Percentiles rank a stretch among this genome's conserved stretches.
These are phyloP conservation scores for Cryphonectria nitschkei DNA, from an alignment of 2,329 filamentous ascomycete genomes.

Conservation along the genomic window DNA sequence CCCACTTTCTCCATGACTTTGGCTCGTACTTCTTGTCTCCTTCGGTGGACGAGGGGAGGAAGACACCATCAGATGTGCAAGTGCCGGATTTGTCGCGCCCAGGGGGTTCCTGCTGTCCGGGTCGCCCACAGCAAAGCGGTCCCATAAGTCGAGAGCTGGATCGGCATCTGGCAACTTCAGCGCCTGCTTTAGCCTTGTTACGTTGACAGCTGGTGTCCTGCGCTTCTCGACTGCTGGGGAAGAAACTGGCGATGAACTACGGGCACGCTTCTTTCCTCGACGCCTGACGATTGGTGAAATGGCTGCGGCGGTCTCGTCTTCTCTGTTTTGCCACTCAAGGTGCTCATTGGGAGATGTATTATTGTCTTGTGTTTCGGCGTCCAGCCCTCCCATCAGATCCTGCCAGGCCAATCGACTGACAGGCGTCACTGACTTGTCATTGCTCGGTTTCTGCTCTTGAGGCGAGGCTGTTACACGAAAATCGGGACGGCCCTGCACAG, in stretches of 20 bases:
- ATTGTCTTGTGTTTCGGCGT: constrained; percentile 48
- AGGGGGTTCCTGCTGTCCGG: constrained; percentile 45
- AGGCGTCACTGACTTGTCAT: constrained; percentile 45
- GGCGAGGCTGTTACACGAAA: constrained; percentile 7
- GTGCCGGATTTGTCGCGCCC: constrained; percentile 57
- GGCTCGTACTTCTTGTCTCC: constrained; percentile 37
- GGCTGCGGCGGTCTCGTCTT: constrained; percentile 45
- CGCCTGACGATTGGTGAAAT: constrained; percentile 55
- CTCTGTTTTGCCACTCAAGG: constrained; percentile 62
- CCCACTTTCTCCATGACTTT: constrained; percentile 48
- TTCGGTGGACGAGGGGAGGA: constrained; percentile 68
- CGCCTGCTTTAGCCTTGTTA: constrained; percentile 60
- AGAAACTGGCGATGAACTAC: constrained; percentile 73
- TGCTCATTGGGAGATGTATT: constrained; percentile 63
- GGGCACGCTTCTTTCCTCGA: constrained; percentile 66
- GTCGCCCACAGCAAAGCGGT: constrained; percentile 66
- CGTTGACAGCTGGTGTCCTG: constrained; percentile 54
- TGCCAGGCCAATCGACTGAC: constrained; percentile 59
- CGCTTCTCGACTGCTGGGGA: constrained; percentile 61
- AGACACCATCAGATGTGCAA: constrained; percentile 70
- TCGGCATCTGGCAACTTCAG: constrained; percentile 71
- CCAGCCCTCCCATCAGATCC: constrained; percentile 56
- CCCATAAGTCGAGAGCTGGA: constrained; percentile 77
- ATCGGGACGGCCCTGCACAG: constrained; percentile 28
- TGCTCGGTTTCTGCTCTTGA: background rate